Conservation (phyloP, 1,284 basidiomycete genomes). For the Salmacisia buchloeana region DNA sequence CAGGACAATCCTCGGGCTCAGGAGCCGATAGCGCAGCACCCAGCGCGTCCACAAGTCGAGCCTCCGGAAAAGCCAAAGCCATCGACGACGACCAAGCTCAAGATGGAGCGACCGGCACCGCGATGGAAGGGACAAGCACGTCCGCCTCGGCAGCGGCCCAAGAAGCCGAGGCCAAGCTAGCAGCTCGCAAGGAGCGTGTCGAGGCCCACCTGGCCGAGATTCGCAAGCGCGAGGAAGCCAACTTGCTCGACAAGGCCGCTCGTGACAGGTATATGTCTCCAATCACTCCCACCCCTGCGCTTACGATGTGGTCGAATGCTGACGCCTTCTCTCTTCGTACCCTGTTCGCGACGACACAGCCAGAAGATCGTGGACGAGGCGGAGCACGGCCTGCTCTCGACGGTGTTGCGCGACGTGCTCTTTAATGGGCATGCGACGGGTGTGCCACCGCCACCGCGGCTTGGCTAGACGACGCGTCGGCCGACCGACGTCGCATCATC, state of each 20-base stretch:
- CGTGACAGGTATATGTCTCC: slow-evolving; percentile 64
- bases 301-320: slow-evolving; percentile 8
- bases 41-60: background rate
- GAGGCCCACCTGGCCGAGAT: slow-evolving; percentile 15
- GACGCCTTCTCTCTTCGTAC: slow-evolving; percentile 5
- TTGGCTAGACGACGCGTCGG: background rate
- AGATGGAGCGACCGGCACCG: too few relatives aligned
- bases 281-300: slow-evolving; percentile 2
- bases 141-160: background rate
- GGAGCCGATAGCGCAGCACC: background rate
- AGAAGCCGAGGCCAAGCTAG: background rate
- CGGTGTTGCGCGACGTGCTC: slow-evolving; percentile 55
- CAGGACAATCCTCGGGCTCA: slow-evolving; percentile 4
- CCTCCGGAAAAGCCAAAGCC: background rate
- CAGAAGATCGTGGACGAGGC: slow-evolving; percentile 78
- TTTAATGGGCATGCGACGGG: slow-evolving; percentile 10
- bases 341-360: slow-evolving; percentile 59
- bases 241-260: slow-evolving; percentile 69
- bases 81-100: too few relatives aligned
- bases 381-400: slow-evolving; percentile 81
- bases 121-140: too few relatives aligned
- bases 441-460: background rate
- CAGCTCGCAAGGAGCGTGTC: background rate
- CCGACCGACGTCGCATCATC: background rate
- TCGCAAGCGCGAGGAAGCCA: slow-evolving; percentile 32